Percentiles rank a stretch among this genome's conserved stretches.
phyloP scores from a whole-genome alignment of 495 filamentous ascomycete species.

The Trichoderma reesei region DNA sequence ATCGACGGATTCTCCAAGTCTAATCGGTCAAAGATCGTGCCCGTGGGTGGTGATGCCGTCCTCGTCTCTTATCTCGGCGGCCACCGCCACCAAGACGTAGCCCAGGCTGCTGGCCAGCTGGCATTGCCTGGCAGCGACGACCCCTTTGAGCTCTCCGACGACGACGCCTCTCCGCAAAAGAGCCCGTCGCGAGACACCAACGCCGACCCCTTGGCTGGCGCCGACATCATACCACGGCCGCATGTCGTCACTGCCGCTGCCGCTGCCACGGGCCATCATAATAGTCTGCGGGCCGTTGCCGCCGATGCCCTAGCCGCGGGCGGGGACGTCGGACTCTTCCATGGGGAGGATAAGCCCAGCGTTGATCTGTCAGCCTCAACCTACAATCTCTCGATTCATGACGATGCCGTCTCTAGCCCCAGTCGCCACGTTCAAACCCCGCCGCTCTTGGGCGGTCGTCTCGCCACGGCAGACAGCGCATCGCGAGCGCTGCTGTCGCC shows the following conservation, averaged over 20 bases:
- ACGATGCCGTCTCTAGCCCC: not conserved
- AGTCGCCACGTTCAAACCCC: constrained; percentile 14
- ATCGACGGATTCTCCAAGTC: not conserved
- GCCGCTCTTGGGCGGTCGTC: constrained; percentile 16
- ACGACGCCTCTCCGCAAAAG: not conserved
- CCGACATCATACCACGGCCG: not conserved
- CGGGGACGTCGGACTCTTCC: not conserved
- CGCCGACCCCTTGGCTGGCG: not conserved
- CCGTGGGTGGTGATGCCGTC: constrained; percentile 7
- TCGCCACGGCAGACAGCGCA: constrained; percentile 23
- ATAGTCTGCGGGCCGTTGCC: not conserved
- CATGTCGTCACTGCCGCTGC: not conserved
- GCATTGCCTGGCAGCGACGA: not conserved
- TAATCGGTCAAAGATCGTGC: constrained; percentile 10
- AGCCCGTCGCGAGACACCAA: not conserved
- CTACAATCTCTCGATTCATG: not conserved
- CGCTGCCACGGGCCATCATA: too few species aligned
- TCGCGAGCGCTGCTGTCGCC: not conserved
- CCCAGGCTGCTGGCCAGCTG: not conserved
- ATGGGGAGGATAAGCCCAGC: not conserved
- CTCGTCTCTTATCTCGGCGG: constrained; percentile 5
- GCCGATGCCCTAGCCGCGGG: not conserved
- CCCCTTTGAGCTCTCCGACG: not conserved
- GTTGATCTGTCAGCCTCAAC: constrained; percentile 1
- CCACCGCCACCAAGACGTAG: constrained; percentile 3